phyloP scores from a whole-genome alignment of 1,284 basidiomycete genomes.

The Moesziomyces antarcticus region DNA sequence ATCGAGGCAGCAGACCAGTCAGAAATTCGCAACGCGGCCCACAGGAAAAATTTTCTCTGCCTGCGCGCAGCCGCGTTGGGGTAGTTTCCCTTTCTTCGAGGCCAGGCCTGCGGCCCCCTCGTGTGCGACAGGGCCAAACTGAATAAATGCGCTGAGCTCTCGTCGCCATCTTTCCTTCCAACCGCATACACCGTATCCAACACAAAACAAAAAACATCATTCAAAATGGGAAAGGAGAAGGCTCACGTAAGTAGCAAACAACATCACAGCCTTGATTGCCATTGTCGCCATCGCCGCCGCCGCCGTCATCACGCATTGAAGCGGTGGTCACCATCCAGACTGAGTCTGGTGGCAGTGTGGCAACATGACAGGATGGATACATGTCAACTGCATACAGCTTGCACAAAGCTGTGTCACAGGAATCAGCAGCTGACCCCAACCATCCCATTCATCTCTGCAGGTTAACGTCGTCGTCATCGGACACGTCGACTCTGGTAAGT shows the following conservation, averaged over 20 bases:
- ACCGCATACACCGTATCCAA: slow-evolving; percentile 50
- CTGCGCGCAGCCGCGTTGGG: slow-evolving; percentile 17
- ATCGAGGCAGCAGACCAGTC: slow-evolving; percentile 28
- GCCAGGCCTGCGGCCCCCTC: background rate
- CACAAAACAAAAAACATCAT: slow-evolving; percentile 42
- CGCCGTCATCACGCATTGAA: background rate
- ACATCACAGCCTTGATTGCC: background rate
- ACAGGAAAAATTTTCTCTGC: slow-evolving; percentile 47
- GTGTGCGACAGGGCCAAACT: slow-evolving; percentile 5
- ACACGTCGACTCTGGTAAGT: slow-evolving; percentile 77
- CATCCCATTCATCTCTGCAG: slow-evolving; percentile 34
- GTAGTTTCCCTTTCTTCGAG: slow-evolving; percentile 10
- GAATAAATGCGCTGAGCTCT: slow-evolving; percentile 31
- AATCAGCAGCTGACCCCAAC: background rate
- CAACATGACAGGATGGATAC: too few species aligned
- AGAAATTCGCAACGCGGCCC: slow-evolving; percentile 26
- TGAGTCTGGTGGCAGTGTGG: background rate
- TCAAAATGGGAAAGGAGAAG: slow-evolving; percentile 63
- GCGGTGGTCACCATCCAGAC: background rate
- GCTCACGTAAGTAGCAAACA: slow-evolving; percentile 50
- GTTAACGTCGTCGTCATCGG: slow-evolving; percentile 69
- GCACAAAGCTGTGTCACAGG: too few species aligned
- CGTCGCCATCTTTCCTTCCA: slow-evolving; percentile 33
- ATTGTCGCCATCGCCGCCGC: slow-evolving; percentile 1
- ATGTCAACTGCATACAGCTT: too few species aligned